Conservation (phyloP, 2,329 filamentous ascomycete genomes). For the Westerdykella sp. region DNA sequence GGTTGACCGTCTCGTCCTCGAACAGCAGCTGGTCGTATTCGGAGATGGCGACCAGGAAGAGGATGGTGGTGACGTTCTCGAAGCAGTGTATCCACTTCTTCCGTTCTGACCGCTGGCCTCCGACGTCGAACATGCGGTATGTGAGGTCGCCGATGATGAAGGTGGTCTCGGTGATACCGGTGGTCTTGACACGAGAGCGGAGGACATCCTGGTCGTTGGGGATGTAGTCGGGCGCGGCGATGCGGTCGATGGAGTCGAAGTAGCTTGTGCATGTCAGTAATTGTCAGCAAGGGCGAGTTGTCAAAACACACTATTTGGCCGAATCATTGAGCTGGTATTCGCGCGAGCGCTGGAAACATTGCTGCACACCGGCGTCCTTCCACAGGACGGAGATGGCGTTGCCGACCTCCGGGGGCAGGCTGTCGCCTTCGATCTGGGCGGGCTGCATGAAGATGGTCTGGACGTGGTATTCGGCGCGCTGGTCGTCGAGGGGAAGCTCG, state of each 20-base stretch:
- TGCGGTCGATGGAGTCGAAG: constrained; percentile 90
- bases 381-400: constrained; percentile 87
- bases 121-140: constrained; percentile 96
- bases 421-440: constrained; percentile 91
- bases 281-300: constrained; percentile 1
- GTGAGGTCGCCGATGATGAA: constrained; percentile 93
- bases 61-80: constrained; percentile 93
- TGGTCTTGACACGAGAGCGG: constrained; percentile 93
- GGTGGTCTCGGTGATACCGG: constrained; percentile 92
- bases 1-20: constrained; percentile 83
- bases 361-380: constrained; percentile 87
- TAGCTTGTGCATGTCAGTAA: constrained; percentile 54
- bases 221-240: constrained; percentile 85
- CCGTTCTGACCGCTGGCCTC: constrained; percentile 88
- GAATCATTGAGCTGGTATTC: constrained; percentile 97
- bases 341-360: constrained; percentile 90
- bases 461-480: constrained; percentile 91
- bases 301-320: constrained; percentile 74
- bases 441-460: constrained; percentile 99
- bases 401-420: constrained; percentile 88
- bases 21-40: constrained; percentile 96
- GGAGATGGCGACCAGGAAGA: constrained; percentile 94
- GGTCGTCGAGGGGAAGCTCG: constrained; percentile 79
- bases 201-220: constrained; percentile 94
- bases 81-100: constrained; percentile 99